Conservation (phyloP, 805 yeast genomes). For the Tetrapisispora arboricola region DNA sequence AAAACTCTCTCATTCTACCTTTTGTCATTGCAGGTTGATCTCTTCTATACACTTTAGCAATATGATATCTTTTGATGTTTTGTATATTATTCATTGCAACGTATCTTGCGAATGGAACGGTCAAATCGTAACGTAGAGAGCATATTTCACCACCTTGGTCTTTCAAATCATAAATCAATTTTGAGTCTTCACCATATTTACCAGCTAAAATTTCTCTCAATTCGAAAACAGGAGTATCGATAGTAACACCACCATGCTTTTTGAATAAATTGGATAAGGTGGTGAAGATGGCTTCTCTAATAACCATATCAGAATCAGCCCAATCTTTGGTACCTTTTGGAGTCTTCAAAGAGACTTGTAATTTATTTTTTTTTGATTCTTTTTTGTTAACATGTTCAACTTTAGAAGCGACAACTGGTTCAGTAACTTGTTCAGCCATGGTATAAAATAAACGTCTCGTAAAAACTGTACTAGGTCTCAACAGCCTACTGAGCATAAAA, state of each 20-base stretch:
- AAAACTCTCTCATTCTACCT: constrained; percentile 99
- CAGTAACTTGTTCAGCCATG: constrained; percentile 15
- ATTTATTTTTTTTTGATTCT: constrained; percentile 31
- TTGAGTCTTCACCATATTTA: constrained; percentile 97
- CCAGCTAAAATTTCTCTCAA: constrained; percentile 91
- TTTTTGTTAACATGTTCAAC: constrained; percentile 10
- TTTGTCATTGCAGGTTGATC: constrained; percentile 99
- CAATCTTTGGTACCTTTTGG: constrained; percentile 98
- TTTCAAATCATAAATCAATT: constrained; percentile 87
- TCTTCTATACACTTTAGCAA: constrained; percentile 97
- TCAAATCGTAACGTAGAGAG: constrained; percentile 88
- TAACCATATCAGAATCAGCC: constrained; percentile 96
- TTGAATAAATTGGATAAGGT: constrained; percentile 68
- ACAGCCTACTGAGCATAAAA: constrained; percentile 6
- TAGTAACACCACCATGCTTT: constrained; percentile 96
- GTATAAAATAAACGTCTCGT: constrained; percentile 3
- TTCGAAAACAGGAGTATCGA: constrained; percentile 97
- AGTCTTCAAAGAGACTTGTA: constrained; percentile 72
- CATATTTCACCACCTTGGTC: constrained; percentile 99
- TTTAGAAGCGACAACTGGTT: neutral
- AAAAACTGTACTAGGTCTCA: constrained; percentile 1
- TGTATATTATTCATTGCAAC: constrained; percentile 93
- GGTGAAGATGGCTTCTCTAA: constrained; percentile 77
- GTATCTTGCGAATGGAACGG: constrained; percentile 96
- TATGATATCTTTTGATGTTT: constrained; percentile 86